Base-by-base conservation (phyloP, 1,139 yeast genomes). In the Saccharomyces hybrid region DNA sequence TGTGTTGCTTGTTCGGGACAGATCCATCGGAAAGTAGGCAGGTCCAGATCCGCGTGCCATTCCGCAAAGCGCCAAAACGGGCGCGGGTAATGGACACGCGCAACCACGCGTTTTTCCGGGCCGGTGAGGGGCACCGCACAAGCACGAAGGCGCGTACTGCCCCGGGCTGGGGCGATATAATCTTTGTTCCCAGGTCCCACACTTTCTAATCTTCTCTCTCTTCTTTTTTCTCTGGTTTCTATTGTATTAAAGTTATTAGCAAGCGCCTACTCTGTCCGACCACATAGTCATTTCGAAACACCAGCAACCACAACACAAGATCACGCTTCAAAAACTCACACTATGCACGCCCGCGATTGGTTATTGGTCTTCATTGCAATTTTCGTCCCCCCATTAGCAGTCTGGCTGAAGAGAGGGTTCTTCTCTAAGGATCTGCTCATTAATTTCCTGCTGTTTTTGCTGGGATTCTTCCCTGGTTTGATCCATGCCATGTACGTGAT, bases 391-490 rank as follows among this genome's bases (percentile, higher is more conserved):
- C 95, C 95, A 4, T 73, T 88, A 34, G 91, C 96, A 9, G 96
- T 89, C 29, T 78, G 84, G 59, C 72, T 88, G 60, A 88, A 88
- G 70, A 75, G 90, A 59, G 96, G 96, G 0, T 69, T 85, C 62
- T 80, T 80, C 63, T 80, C 89, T 48, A 64, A 60, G 60, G 65
- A 60, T 51, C 57, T 84, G 62, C 75, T 83, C 71, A 84, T 89
- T 64, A 90, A 89, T 70, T 76, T 90, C 53, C 78, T 88, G 41
- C 76, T 90, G 52, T 87, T 91, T 70, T 62, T 85, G 51, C 75
- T 90, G 52, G 96, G 96, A 3, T 86, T 81, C 70, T 68, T 90
- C 57, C 97, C 97, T 0, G 96, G 96, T 6, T 72, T 85, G 54
- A 69, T 84, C 57, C 90, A 84, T 64, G 76, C 81, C 49, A 76